Base-by-base conservation (phyloP, 495 filamentous ascomycete species). In the Aspergillus carlsbadensis region DNA sequence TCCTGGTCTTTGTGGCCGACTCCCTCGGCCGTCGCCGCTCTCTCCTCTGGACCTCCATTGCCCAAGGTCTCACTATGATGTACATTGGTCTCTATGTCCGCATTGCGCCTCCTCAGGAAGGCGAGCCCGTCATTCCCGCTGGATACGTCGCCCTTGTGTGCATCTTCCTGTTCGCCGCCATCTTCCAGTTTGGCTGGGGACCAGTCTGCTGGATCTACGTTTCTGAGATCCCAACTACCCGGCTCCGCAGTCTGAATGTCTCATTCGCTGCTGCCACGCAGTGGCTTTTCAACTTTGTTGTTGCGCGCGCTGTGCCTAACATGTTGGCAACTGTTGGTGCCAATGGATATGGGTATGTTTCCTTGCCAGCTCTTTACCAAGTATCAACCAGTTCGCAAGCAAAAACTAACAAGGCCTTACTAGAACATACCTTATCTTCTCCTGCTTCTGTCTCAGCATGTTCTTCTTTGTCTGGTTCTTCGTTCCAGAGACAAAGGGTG, bases 81-180 rank as follows among this genome's bases (percentile, higher is more conserved):
- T 90, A 92, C 65, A 87, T 92, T 56, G 88, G 89, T 10, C 72
- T 93, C n/a, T 89, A 92, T 64, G 78, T 90, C 6, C 85, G 87
- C 51, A 84, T 90, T 59, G 72, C 83, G 15, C 87, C 87, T 0
- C 89, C 88, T 0, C 63, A 71, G n/a, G 20, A 68, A 5, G 83
- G 78, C 14, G 56, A 58, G 7, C 59, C 71, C 10, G 81, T 87
- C 37, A 78, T 82, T 0, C 57, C 56, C 0, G 70, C 79, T 6
- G 77, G 77, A 0, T 76, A 73, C 34, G 77, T 78, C 10, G 76
- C 78, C 63, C 70, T 83, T 24, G 69, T 75, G 10, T 79, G 82
- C 74, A 80, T 84, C 52, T 83, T 80, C 62, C 70, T 84, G 10
- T 80, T 78, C 63, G 80, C 78, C 10, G 75, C 75, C 44, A 68